A percentile compares a stretch with the other conserved stretches of the same genome.
Conservation (phyloP, 1,284 basidiomycete genomes). For the Meripilus lineatus region DNA sequence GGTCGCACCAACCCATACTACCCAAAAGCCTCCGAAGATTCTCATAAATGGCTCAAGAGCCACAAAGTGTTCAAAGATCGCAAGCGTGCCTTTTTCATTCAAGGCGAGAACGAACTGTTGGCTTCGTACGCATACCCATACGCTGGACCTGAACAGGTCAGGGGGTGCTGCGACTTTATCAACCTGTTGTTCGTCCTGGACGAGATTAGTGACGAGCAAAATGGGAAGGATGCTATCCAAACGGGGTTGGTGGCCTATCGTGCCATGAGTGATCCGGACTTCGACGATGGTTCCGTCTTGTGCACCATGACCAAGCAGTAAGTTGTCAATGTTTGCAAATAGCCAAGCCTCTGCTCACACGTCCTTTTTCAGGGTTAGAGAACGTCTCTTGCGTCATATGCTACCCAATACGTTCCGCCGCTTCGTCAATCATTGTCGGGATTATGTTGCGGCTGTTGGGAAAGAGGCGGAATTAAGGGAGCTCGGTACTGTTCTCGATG, state of each 20-base stretch:
- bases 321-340: conserved; percentile 16
- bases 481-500: conserved; percentile 44
- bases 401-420: conserved; percentile 41
- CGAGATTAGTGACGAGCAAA: conserved; percentile 67
- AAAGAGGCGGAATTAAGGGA: conserved; percentile 64
- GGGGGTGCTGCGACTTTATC: conserved; percentile 60
- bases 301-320: conserved; percentile 60
- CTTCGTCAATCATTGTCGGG: conserved; percentile 49
- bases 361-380: conserved; percentile 45
- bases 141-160: conserved; percentile 51
- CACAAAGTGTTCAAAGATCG: conserved; percentile 55
- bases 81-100: conserved; percentile 56
- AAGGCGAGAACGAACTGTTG: conserved; percentile 56
- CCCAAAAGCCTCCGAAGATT: conserved; percentile 46
- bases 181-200: conserved; percentile 66
- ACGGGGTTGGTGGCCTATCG: conserved; percentile 51
- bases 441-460: conserved; percentile 46
- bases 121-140: conserved; percentile 60
- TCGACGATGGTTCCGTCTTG: conserved; percentile 49
- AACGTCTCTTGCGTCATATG: conserved; percentile 39
- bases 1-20: conserved; percentile 49
- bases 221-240: conserved; percentile 45
- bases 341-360: conserved; percentile 4
- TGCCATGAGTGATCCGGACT: conserved; percentile 47
- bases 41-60: conserved; percentile 57